Conservation (phyloP, 139 green algal genomes). For the Chlamydomonas urium region DNA sequence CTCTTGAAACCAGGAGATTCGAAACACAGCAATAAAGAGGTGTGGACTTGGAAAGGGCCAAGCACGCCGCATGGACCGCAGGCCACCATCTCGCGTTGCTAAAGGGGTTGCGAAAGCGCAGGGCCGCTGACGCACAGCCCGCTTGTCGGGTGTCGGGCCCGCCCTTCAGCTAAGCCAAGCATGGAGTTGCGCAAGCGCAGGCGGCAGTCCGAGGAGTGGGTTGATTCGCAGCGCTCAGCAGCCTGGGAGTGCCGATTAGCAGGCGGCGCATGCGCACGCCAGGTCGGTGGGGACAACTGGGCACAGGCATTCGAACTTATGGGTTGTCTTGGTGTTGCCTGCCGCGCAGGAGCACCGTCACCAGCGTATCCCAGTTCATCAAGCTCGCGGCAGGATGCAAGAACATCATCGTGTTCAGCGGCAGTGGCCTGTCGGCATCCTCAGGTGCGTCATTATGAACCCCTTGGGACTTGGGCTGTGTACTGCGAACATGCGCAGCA, state of each 20-base stretch:
- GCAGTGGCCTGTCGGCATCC: conserved; percentile 74
- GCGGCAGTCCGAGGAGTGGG: neutral
- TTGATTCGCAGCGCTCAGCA: neutral
- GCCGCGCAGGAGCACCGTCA: neutral
- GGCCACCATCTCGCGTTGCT: no score
- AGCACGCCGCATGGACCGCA: no score
- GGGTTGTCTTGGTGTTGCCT: neutral
- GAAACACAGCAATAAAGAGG: no score
- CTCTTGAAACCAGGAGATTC: no score
- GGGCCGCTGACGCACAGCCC: no score
- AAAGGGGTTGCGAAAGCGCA: no score
- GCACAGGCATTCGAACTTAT: neutral
- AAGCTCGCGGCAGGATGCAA: conserved; percentile 24
- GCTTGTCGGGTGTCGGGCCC: no score
- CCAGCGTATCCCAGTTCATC: conserved; percentile 25
- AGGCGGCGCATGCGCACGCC: no score
- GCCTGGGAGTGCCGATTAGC: conserved; percentile 10
- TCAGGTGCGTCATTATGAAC: conserved; percentile 49
- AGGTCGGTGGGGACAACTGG: neutral
- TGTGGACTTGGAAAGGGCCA: no score
- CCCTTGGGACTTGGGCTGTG: neutral
- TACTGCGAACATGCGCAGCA: neutral
- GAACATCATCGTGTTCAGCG: conserved; percentile 76
- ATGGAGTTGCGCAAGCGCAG: conserved; percentile 22
- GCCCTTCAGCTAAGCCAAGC: neutral